Base-by-base conservation (phyloP, 805 yeast species). In the Scheffersomyces coipomensis region DNA sequence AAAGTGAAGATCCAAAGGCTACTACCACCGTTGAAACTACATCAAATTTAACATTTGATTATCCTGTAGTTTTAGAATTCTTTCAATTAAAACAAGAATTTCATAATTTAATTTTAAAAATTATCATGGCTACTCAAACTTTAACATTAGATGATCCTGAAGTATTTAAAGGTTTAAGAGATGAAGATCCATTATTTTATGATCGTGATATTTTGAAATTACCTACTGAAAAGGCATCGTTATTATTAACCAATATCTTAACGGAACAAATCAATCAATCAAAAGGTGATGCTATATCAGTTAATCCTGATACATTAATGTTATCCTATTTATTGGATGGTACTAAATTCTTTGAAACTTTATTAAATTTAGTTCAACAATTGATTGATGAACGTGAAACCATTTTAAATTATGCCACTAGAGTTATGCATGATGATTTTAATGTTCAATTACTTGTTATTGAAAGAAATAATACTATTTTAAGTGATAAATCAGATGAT, bases 391-490 rank as follows among this genome's bases (percentile, higher is more conserved):
- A 85, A 52, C 71, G 88, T 40, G 88, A 83, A 42, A 75, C 81
- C 3, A 73, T 85, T 19, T 57, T 84, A 34, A 85, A 81, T 49
- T 84, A 84, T 53, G 84, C 88, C 12, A 82, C 91, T 0, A 71
- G 93, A 50, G 80, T 84, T 40, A 81, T 86, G 88, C 83, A 83
- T 48, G 81, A 81, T 44, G 85, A 83, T 51, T 75, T 83, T 49
- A 78, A 81, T 42, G 74, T 78, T 25, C 82, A 81, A 37, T 56
- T 81, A 29, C 63, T 81, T 39, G 66, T 75, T 22, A 79, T 62
- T 15, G 75, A 69, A 43, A 64, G 76, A 44, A 67, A 65, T 43
- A 68, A 70, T 44, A 69, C 75, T 1, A 50, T 62, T 18, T 53
- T 59, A 6, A 56, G 65, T 3, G 60, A 60, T 10, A 66, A 65